Conservation (phyloP, 768 basidiomycete species). For the Xerocomellus dryophilus region DNA sequence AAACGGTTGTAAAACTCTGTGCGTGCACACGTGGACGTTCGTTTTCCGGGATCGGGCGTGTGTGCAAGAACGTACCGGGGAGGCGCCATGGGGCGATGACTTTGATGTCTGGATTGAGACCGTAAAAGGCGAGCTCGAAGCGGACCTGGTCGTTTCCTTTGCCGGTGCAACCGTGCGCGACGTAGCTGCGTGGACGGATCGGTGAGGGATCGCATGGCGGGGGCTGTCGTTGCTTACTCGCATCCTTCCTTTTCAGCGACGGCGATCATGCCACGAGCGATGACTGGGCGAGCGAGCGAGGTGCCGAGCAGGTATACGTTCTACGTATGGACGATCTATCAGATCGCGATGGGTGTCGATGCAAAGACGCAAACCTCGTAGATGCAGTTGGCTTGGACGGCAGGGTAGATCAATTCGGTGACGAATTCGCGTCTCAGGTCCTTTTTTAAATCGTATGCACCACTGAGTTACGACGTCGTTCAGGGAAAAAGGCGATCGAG, state of each 20-base stretch:
- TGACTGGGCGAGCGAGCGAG: slow-evolving; percentile 96
- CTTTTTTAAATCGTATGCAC: slow-evolving; percentile 37
- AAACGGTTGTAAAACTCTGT: slow-evolving; percentile 96
- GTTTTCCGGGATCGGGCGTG: not conserved
- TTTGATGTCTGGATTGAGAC: slow-evolving; percentile 97
- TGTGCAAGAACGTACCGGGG: slow-evolving; percentile 52
- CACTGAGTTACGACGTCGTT: not conserved
- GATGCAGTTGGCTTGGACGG: slow-evolving; percentile 97
- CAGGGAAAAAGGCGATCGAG: not conserved
- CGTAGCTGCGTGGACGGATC: slow-evolving; percentile 54
- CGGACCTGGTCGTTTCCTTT: slow-evolving; percentile 99
- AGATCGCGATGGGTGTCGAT: not conserved
- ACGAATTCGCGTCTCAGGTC: slow-evolving; percentile 95
- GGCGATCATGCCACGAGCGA: slow-evolving; percentile 98
- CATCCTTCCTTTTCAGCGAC: slow-evolving; percentile 88
- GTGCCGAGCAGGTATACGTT: slow-evolving; percentile 97
- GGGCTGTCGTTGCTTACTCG: slow-evolving; percentile 61
- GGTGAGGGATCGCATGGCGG: not conserved
- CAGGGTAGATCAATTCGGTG: slow-evolving; percentile 95
- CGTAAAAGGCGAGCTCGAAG: slow-evolving; percentile 98
- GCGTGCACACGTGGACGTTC: not conserved
- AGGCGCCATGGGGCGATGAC: slow-evolving; percentile 98
- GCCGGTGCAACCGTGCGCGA: slow-evolving; percentile 98
- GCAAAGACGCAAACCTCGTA: slow-evolving; percentile 67
- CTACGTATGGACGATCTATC: slow-evolving; percentile 34